Base-by-base conservation (phyloP, 106 monocot species). In the Gastrodia elata region DNA sequence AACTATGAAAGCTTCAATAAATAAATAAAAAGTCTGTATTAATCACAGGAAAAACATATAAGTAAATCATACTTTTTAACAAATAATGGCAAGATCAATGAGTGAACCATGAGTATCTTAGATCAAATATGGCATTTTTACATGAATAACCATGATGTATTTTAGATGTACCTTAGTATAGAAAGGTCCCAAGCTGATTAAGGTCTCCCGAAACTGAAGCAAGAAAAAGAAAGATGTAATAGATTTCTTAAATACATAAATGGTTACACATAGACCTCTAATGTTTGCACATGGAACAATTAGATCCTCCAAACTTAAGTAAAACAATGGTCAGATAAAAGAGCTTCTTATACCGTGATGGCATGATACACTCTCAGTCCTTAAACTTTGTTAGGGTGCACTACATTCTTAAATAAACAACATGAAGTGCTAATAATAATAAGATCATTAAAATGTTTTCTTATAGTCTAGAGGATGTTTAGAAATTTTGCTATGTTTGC, bases 101-200 rank as follows among this genome's bases (percentile, higher is more conserved):
- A 61, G 9, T 61, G 22, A 61, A 61, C 61, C 32, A 32, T 14
- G 27, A 52, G 61, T 32, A 30, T 61, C 32, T 61, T 61, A 0
- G 32, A 32, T 59, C 22, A n/a, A 38, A 16, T 37, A 67, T 36
- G n/a, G 13, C 1, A 32, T 32, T 8, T 67, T 67, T 38, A 40
- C 6, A 68, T 38, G 38, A 30, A 33, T 36, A 44, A 58, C 27
- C 4, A 8, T 8, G 57, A 61, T 55, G 30, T 27, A 33, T 52
- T 26, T 38, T 61, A 8, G 25, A 33, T 30, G 39, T 93, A 93
- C 97, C 90, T 97, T 97, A 58, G 88, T 87, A 49, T 97, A 97
- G 46, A 97, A 97, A 64, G 97, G 97, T 25, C 97, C 97, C 70
- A 97, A 78, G 77, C 78, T 80, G 46, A 97, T 85, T 34, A 93